Evolutionary conservation across 2,329 filamentous ascomycete species (phyloP).

Genomic region (Trichophyton equinum): DNA sequence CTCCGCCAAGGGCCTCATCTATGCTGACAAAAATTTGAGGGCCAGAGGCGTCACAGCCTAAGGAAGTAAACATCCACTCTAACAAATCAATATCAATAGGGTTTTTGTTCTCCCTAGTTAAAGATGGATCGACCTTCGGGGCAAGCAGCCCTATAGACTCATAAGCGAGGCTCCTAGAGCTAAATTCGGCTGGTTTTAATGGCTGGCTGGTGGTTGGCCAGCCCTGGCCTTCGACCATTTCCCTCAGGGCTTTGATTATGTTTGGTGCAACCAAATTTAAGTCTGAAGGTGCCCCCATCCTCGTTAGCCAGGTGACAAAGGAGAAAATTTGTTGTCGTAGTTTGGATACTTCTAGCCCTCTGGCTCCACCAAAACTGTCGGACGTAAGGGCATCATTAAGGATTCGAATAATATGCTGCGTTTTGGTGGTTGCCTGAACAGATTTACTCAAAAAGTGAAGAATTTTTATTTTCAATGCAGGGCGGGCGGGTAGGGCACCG

Average conservation of each 20-base stretch:
- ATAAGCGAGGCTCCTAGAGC: slow-evolving; percentile 68
- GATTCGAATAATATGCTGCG: neutral
- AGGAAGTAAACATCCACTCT: slow-evolving; percentile 70
- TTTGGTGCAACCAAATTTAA: slow-evolving; percentile 54
- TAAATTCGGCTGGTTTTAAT: slow-evolving; percentile 46
- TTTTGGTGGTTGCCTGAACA: slow-evolving; percentile 4
- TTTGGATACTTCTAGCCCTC: slow-evolving; percentile 62
- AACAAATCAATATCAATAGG: slow-evolving; percentile 41
- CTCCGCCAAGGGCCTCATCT: slow-evolving; percentile 71
- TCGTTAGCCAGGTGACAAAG: slow-evolving; percentile 76
- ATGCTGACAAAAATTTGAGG: slow-evolving; percentile 72
- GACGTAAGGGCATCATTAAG: neutral
- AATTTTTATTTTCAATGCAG: slow-evolving; percentile 64
- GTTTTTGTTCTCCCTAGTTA: slow-evolving; percentile 23
- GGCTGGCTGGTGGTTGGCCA: slow-evolving; percentile 60
- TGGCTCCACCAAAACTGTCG: slow-evolving; percentile 27
- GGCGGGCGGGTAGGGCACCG: slow-evolving; percentile 40
- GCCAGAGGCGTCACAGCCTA: slow-evolving; percentile 64
- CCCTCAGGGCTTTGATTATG: slow-evolving; percentile 55
- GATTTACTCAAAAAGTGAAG: slow-evolving; percentile 67
- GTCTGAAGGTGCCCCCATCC: slow-evolving; percentile 50
- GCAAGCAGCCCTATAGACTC: slow-evolving; percentile 79
- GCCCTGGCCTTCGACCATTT: slow-evolving; percentile 66
- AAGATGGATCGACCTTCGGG: slow-evolving; percentile 30
- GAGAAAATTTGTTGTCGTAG: slow-evolving; percentile 71